These are phyloP conservation scores for Clausena lansium DNA, from an alignment of 345 rosid species.

Conservation along the genomic window DNA sequence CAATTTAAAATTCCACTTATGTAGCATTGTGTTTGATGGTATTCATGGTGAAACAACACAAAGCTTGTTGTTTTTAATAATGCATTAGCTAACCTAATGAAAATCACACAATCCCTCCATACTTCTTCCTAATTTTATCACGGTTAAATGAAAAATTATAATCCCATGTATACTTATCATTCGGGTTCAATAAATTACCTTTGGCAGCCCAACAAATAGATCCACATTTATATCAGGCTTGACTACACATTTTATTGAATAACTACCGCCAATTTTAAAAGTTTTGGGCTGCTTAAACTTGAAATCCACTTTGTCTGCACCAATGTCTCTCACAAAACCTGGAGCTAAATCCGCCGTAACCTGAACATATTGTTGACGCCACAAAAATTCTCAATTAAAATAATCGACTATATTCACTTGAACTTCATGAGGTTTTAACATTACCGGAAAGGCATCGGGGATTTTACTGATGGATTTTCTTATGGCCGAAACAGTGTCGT, in stretches of 20 bases:
- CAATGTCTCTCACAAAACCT: conserved; percentile 63
- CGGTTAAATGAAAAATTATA: background rate
- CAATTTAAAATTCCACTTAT: background rate
- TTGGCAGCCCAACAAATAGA: conserved; percentile 68
- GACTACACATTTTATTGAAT: conserved; percentile 50
- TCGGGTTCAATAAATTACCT: conserved; percentile 36
- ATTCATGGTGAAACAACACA: background rate
- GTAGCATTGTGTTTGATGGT: background rate
- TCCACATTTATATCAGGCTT: conserved; percentile 73
- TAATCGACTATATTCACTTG: background rate
- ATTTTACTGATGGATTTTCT: conserved; percentile 40
- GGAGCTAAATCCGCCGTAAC: conserved; percentile 65
- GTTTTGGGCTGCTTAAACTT: conserved; percentile 68
- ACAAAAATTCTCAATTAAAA: background rate
- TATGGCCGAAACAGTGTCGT: conserved; percentile 47
- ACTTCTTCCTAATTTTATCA: conserved; percentile 3
- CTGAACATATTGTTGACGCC: conserved; percentile 29
- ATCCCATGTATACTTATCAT: background rate
- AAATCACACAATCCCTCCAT: background rate
- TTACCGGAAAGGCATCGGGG: conserved; percentile 49
- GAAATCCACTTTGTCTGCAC: conserved; percentile 80
- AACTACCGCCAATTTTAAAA: conserved; percentile 71
- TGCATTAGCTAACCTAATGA: background rate
- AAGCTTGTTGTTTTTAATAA: background rate
- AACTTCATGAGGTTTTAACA: background rate